Base-by-base conservation (phyloP, 345 rosid species). In the Eucalyptus tenuipes region DNA sequence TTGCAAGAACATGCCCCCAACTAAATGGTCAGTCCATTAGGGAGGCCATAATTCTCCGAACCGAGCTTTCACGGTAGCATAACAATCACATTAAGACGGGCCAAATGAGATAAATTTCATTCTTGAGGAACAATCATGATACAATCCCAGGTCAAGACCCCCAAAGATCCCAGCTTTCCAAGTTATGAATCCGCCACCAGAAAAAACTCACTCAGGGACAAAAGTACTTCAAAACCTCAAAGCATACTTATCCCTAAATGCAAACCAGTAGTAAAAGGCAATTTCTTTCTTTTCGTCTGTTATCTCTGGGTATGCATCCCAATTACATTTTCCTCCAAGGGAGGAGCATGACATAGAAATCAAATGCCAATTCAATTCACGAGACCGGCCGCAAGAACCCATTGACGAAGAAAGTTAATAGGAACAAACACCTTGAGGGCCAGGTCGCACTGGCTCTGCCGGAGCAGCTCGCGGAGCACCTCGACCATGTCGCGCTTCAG, bases 401-500 rank as follows among this genome's bases (percentile, higher is more conserved):
- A 10, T 2, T 5, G 59, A 31, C 37, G 82, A 18, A 37, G 82
- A 22, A 37, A 71, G 82, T 45, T 45, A 37, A 37, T 20, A 71
- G 82, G 27, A 10, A 37, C 82, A 40, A 75, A 20, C 47, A 94
- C 99, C 96, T 93, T 89, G 89, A 96, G 95, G 82, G 96, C 90
- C 88, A 96, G 75, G 52, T 93, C 89, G 91, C 97, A 94, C 42
- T 94, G 94, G 90, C 92, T 94, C 90, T 95, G 99, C 71, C 99
- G 93, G 90, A 96, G 90, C 55, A 96, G 98, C 86, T 96, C 98
- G 13, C 96, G 92, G 57, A 95, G 98, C 87, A 95, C 99, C 22
- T 97, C 96, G 86, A 95, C 90, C 98, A 96, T 95, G 52, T 95
- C 98, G 85, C 94, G 91, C 94, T 96, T 96, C 92, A 96, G 92